Conservation (phyloP, 257 asterid species). For the Jasminum sambac region DNA sequence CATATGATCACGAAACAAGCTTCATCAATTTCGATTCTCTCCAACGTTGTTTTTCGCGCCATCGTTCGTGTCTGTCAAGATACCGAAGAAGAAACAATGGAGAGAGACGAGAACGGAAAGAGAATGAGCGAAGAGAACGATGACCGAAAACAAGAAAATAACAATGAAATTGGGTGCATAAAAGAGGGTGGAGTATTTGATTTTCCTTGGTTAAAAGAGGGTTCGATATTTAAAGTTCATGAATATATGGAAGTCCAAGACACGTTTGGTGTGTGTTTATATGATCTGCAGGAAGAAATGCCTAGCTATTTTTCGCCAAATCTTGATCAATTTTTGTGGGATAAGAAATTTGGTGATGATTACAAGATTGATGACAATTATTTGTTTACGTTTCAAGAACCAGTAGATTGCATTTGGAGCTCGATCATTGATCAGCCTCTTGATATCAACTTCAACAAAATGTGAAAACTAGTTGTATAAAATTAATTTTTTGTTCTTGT, state of each 20-base stretch:
- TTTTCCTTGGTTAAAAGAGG: conserved; percentile 5
- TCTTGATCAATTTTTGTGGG: neutral
- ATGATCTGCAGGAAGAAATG: neutral
- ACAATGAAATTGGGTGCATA: neutral
- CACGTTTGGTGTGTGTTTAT: neutral
- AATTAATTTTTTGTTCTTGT: neutral
- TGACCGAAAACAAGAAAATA: neutral
- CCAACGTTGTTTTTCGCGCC: neutral
- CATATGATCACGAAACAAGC: too few species aligned
- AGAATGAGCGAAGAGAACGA: neutral
- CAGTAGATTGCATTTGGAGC: conserved; percentile 42
- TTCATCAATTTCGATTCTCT: neutral
- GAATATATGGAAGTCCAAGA: conserved; percentile 1
- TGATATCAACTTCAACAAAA: conserved; percentile 31
- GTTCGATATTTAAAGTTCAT: neutral
- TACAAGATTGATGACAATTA: conserved; percentile 2
- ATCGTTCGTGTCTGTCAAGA: neutral
- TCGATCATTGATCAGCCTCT: conserved; percentile 46
- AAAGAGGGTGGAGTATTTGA: conserved; percentile 5
- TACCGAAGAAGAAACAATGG: neutral
- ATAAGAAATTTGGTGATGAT: neutral
- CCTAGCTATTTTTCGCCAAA: neutral
- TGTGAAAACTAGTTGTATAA: conserved; percentile 11
- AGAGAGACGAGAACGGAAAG: neutral
- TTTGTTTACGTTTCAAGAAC: neutral